phyloP scores from a whole-genome alignment of 2,329 filamentous ascomycete species.

The Leptographium galeiforme region DNA sequence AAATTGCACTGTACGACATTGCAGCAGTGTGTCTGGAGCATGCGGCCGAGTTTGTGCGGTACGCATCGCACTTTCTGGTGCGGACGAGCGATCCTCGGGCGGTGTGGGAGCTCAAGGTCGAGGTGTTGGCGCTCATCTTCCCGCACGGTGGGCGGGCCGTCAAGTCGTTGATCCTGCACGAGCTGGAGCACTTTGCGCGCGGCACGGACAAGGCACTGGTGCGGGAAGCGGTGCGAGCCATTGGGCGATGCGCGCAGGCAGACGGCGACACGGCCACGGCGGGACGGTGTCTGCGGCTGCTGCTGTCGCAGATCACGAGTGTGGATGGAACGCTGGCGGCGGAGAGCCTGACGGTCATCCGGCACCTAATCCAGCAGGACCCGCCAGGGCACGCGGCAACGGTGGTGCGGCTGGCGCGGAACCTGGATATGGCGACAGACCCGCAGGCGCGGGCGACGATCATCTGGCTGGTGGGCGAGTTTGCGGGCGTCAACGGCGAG shows the following conservation, averaged over 20 bases:
- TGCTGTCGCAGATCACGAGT: conserved; percentile 79
- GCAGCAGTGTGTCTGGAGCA: conserved; percentile 74
- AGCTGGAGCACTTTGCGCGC: conserved; percentile 85
- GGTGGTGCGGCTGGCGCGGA: conserved; percentile 77
- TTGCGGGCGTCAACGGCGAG: conserved; percentile 63
- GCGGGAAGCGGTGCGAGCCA: conserved; percentile 79
- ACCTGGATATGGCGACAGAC: conserved; percentile 77
- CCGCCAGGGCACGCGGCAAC: conserved; percentile 70
- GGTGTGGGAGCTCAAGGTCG: conserved; percentile 85
- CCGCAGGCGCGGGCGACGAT: conserved; percentile 86
- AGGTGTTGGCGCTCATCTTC: conserved; percentile 82
- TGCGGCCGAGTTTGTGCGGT: conserved; percentile 72
- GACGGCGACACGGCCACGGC: conserved; percentile 47
- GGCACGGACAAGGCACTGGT: conserved; percentile 63
- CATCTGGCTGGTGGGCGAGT: conserved; percentile 95
- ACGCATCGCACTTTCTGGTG: conserved; percentile 81
- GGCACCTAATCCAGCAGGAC: conserved; percentile 88
- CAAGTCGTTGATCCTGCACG: conserved; percentile 79
- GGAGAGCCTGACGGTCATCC: conserved; percentile 86
- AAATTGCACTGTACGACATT: conserved; percentile 85
- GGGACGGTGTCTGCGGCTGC: conserved; percentile 64
- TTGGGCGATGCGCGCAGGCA: conserved; percentile 81
- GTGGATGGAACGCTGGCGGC: conserved; percentile 79
- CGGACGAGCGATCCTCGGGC: conserved; percentile 64
- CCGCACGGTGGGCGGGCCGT: conserved; percentile 62